Evolutionary conservation across 306 rosid genomes (phyloP).

Genomic region (Cotoneaster glaucophyllus): DNA sequence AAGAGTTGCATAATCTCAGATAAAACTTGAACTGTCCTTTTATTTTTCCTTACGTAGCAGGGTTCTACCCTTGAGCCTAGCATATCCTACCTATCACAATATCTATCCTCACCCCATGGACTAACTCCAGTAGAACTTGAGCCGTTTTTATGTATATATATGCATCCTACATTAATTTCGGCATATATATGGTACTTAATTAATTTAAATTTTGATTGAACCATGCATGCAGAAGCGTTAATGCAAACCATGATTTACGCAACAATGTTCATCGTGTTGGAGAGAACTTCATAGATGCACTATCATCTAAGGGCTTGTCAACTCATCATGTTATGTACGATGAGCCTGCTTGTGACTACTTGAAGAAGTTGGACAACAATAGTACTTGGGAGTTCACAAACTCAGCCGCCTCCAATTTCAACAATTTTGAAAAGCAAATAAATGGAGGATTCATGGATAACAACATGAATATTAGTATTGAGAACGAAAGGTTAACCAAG

Average conservation of each 20-base stretch:
- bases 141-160: neutral
- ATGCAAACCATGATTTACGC: conserved; percentile 45
- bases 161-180: no score
- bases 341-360: conserved; percentile 71
- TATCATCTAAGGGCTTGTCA: conserved; percentile 55
- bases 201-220: neutral
- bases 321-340: conserved; percentile 32
- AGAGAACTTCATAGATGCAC: conserved; percentile 54
- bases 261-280: conserved; percentile 44
- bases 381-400: conserved; percentile 49
- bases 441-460: conserved; percentile 28
- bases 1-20: neutral
- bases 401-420: conserved; percentile 23
- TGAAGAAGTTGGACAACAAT: conserved; percentile 61
- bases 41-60: neutral
- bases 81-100: neutral
- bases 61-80: neutral
- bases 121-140: neutral
- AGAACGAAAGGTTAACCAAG: conserved; percentile 55
- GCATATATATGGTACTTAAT: neutral
- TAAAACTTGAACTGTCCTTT: neutral
- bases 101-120: neutral
- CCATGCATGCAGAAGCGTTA: conserved; percentile 36
- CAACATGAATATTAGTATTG: conserved; percentile 17
- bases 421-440: conserved; percentile 45